Conservation (phyloP, 306 rosid genomes). For the Rosa multiflora region DNA sequence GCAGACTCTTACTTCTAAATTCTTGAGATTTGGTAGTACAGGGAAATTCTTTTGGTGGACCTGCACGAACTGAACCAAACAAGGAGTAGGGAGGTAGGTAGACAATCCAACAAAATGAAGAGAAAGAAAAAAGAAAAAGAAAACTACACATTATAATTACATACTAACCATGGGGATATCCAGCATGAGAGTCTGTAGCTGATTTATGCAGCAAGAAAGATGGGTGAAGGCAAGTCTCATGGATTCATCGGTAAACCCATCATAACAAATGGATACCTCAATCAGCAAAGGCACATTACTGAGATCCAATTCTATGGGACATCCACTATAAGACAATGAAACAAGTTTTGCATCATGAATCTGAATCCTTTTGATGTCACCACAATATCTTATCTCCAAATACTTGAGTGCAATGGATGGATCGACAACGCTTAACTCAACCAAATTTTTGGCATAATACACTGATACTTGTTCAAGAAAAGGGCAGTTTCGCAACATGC, state of each 20-base stretch:
- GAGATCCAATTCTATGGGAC: neutral
- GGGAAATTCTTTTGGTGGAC: neutral
- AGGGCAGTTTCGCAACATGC: neutral
- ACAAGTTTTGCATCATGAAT: neutral
- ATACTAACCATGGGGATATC: neutral
- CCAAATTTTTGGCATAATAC: accelerated
- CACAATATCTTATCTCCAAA: neutral
- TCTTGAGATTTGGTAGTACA: neutral
- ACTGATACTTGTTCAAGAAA: neutral
- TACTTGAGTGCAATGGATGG: neutral
- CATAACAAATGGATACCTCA: neutral
- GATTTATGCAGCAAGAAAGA: neutral
- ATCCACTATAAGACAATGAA: neutral
- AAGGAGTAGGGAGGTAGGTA: neutral
- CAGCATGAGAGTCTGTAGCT: neutral
- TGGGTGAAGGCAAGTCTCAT: neutral
- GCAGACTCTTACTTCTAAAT: neutral
- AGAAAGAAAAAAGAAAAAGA: neutral
- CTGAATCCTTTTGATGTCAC: neutral
- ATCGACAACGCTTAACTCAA: neutral
- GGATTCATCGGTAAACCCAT: neutral
- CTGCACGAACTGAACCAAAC: neutral
- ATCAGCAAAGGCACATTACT: neutral
- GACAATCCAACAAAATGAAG: neutral
- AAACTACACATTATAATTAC: neutral